Base-by-base conservation (phyloP, 192 early-diverging fungal genomes). In the Coemansia pectinata region DNA sequence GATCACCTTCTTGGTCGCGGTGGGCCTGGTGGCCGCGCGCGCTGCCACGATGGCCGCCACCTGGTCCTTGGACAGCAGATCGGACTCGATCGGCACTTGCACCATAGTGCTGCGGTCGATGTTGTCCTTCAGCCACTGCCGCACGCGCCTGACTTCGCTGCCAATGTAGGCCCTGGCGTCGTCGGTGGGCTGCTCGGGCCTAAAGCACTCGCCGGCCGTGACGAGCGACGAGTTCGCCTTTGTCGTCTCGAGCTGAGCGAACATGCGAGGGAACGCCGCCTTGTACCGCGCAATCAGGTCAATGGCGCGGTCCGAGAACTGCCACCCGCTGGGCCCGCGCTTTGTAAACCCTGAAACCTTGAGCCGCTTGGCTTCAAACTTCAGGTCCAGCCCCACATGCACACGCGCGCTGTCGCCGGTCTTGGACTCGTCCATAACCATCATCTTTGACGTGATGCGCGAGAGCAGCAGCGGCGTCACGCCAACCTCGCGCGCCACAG, bases 341-440 rank as follows among this genome's bases (percentile, higher is more conserved):
- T 89, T 84, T 5, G 94, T 89, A 73, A 96, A 97, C 2, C 96
- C 96, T 4, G 93, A 65, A 0, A 95, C 96, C 72, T 97, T 97
- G 59, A 91, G 86, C 50, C 88, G 86, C 71, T 92, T 91, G 8
- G 85, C 86, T 55, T 97, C 96, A 71, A 96, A 97, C 70, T 98
- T 97, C 57, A 99, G 85, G 66, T 91, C 91, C 36, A 99, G 84
- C 2, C 97, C 97, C 31, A 97, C 70, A 59, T 95, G 93, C 31
- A 88, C 44, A 9, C 76, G 78, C 11, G 84, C 74, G 21, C 89
- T 85, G 34, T 90, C 87, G 3, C 83, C 76, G 12, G 70, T 68
- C 58, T 86, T 86, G 62, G 81, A 75, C 25, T 85, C 81, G n/a
- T 96, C 89, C 45, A 50, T 5, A 12, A 74, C 27, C 21, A 69